These are phyloP conservation scores for Waltiozyma solani DNA, from an alignment of 1,139 yeast genomes.

Conservation along the genomic window DNA sequence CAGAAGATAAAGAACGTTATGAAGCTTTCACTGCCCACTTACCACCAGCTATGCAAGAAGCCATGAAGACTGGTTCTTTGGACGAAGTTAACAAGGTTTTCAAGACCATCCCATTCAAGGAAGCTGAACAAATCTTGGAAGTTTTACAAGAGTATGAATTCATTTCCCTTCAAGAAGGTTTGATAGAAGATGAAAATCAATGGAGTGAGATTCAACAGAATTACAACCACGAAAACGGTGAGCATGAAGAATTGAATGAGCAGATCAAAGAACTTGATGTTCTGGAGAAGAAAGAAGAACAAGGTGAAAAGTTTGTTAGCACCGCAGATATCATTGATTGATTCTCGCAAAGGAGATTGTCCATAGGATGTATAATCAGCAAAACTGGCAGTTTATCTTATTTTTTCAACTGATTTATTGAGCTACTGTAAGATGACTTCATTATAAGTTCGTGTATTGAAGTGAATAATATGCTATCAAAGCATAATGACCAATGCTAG, in stretches of 20 bases:
- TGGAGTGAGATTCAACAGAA: constrained; percentile 42
- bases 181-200: constrained; percentile 64
- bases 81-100: constrained; percentile 81
- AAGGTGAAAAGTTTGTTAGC: constrained; percentile 2
- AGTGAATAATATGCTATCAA: not conserved
- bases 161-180: constrained; percentile 60
- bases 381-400: not conserved
- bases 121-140: constrained; percentile 73
- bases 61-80: constrained; percentile 59
- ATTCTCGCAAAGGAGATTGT: no score
- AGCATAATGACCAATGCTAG: no score
- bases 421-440: no score
- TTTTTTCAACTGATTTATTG: no score
- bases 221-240: constrained; percentile 20
- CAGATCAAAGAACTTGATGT: no score
- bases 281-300: constrained; percentile 5
- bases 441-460: not conserved
- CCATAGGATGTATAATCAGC: no score
- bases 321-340: constrained; percentile 27
- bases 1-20: constrained; percentile 41
- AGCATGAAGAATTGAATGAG: constrained; percentile 14
- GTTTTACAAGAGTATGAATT: constrained; percentile 75
- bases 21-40: constrained; percentile 41
- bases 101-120: constrained; percentile 62
- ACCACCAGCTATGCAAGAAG: constrained; percentile 59